phyloP scores from a whole-genome alignment of 2,329 filamentous ascomycete genomes.

The Teratosphaeria zuluensis region DNA sequence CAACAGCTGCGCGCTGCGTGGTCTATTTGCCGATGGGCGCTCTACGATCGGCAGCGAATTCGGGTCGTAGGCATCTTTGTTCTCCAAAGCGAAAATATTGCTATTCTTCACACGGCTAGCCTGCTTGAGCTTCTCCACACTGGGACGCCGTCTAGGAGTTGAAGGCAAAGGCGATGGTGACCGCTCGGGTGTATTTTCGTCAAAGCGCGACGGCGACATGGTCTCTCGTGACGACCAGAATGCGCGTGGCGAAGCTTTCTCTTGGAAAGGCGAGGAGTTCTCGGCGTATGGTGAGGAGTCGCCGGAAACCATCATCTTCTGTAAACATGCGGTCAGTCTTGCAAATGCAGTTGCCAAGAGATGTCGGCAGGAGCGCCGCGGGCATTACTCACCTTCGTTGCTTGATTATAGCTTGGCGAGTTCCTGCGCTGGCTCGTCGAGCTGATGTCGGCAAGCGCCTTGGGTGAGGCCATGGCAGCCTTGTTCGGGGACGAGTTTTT shows the following conservation, averaged over 20 bases:
- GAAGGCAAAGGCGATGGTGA: slow-evolving; percentile 53
- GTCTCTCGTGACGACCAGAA: slow-evolving; percentile 77
- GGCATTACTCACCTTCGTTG: slow-evolving; percentile 49
- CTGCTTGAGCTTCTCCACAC: slow-evolving; percentile 89
- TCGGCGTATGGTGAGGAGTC: slow-evolving; percentile 64
- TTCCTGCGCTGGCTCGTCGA: slow-evolving; percentile 79
- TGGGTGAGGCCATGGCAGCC: slow-evolving; percentile 45
- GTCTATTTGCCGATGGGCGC: slow-evolving; percentile 58
- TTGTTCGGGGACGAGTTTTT: slow-evolving; percentile 60
- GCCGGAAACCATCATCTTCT: slow-evolving; percentile 60
- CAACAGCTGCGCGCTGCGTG: slow-evolving; percentile 52
- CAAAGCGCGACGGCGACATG: slow-evolving; percentile 55
- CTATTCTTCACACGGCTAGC: slow-evolving; percentile 96
- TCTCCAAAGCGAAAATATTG: slow-evolving; percentile 89
- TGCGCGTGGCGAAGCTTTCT: slow-evolving; percentile 60
- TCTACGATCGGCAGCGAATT: slow-evolving; percentile 67
- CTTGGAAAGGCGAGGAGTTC: slow-evolving; percentile 39
- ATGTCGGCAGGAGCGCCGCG: neutral
- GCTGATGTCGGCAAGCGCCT: slow-evolving; percentile 81
- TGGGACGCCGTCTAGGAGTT: slow-evolving; percentile 60
- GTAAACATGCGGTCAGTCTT: slow-evolving; percentile 19
- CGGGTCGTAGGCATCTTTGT: slow-evolving; percentile 87
- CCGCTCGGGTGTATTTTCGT: slow-evolving; percentile 57
- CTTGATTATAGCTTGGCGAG: slow-evolving; percentile 81
- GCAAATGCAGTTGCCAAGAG: neutral